Conservation (phyloP, 1,139 yeast species). For the Hansenula sp. region DNA sequence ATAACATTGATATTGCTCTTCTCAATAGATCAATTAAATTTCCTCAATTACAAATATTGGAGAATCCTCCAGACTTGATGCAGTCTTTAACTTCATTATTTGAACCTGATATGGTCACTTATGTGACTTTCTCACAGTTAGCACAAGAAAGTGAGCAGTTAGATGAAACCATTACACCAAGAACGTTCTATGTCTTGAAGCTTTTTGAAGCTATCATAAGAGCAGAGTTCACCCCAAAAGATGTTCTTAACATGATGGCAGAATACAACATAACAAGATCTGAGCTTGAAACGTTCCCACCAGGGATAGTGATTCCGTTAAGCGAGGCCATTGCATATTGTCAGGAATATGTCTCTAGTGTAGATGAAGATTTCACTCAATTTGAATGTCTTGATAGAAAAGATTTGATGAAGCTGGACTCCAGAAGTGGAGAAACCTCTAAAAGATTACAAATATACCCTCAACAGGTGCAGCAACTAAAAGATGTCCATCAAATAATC, state of each 20-base stretch:
- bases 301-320: conserved; percentile 65
- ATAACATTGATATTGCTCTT: conserved; percentile 25
- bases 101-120: conserved; percentile 40
- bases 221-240: conserved; percentile 43
- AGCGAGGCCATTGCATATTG: conserved; percentile 54
- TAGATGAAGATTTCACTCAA: conserved; percentile 26
- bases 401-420: conserved; percentile 50
- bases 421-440: conserved; percentile 51
- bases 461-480: conserved; percentile 20
- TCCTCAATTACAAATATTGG: conserved; percentile 36
- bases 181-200: conserved; percentile 53
- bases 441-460: conserved; percentile 10
- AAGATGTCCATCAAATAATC: conserved; percentile 47
- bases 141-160: conserved; percentile 60
- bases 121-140: conserved; percentile 63
- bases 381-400: conserved; percentile 62
- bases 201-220: conserved; percentile 63
- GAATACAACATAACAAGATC: conserved; percentile 46
- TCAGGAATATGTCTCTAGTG: conserved; percentile 50
- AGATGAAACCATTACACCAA: conserved; percentile 60
- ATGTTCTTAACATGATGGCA: conserved; percentile 56
- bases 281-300: conserved; percentile 67
- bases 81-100: conserved; percentile 52
- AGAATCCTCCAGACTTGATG: conserved; percentile 51
- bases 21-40: conserved; percentile 31